These are phyloP conservation scores for Aspergillus tanneri DNA, from an alignment of 2,329 filamentous ascomycete species.

Conservation along the genomic window DNA sequence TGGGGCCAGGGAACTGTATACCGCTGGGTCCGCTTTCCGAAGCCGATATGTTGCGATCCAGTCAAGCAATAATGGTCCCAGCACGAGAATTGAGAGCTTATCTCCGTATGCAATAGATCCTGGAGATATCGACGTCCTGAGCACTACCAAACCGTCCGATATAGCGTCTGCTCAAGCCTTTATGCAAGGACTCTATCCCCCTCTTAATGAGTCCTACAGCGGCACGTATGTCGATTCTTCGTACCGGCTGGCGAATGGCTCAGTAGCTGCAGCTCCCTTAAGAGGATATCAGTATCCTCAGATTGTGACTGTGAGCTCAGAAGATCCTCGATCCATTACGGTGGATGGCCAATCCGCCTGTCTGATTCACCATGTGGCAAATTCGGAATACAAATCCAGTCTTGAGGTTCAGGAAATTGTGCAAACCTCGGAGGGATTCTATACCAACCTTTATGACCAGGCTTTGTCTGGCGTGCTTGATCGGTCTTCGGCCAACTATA, in stretches of 20 bases:
- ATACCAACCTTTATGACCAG: slow-evolving; percentile 45
- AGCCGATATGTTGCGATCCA: slow-evolving; percentile 50
- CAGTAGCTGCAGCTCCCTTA: slow-evolving; percentile 49
- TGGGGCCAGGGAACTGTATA: slow-evolving; percentile 56
- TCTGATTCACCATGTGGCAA: slow-evolving; percentile 36
- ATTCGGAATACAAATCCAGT: slow-evolving; percentile 44
- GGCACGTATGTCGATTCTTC: slow-evolving; percentile 33
- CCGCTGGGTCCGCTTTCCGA: slow-evolving; percentile 53
- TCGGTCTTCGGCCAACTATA: slow-evolving; percentile 46
- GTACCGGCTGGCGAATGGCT: slow-evolving; percentile 51
- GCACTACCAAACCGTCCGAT: slow-evolving; percentile 49
- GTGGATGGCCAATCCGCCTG: slow-evolving; percentile 52
- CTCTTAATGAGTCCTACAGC: slow-evolving; percentile 38
- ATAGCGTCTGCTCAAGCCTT: slow-evolving; percentile 59
- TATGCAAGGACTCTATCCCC: slow-evolving; percentile 62
- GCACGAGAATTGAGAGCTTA: slow-evolving; percentile 46
- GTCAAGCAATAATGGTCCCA: slow-evolving; percentile 22
- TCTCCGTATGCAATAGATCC: slow-evolving; percentile 46
- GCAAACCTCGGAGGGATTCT: slow-evolving; percentile 44
- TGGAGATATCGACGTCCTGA: slow-evolving; percentile 49
- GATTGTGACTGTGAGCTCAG: slow-evolving; percentile 44
- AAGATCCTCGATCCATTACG: slow-evolving; percentile 53
- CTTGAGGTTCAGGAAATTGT: slow-evolving; percentile 43
- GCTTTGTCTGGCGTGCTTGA: slow-evolving; percentile 46
- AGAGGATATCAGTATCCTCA: slow-evolving; percentile 59